Conservation (phyloP, 2,329 filamentous ascomycete genomes). For the Ceratocystis harringtonii region DNA sequence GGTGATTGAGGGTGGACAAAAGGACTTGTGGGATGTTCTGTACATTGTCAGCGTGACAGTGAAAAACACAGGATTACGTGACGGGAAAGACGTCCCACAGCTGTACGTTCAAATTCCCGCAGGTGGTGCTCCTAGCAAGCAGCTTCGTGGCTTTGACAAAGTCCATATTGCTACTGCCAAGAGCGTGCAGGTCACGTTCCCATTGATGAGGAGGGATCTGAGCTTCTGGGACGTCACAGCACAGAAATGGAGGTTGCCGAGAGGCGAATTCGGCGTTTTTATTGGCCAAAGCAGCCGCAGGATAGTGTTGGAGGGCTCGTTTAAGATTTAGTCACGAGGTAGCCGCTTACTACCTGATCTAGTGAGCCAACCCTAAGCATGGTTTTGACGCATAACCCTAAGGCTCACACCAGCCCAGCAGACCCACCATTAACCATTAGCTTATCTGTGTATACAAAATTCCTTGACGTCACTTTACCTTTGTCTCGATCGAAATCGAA, state of each 20-base stretch:
- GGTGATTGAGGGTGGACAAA: conserved; percentile 31
- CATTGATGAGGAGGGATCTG: conserved; percentile 46
- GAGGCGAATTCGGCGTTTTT: conserved; percentile 30
- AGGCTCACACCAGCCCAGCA: background rate
- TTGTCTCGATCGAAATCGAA: too few relatives aligned
- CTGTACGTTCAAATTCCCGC: conserved; percentile 34
- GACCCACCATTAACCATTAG: too few relatives aligned
- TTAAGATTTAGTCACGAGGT: conserved; percentile 24
- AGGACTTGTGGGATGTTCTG: conserved; percentile 34
- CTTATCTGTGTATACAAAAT: too few relatives aligned
- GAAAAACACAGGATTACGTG: conserved; percentile 29
- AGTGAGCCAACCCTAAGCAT: background rate
- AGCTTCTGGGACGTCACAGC: conserved; percentile 48
- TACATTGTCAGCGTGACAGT: conserved; percentile 28
- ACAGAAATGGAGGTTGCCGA: conserved; percentile 44
- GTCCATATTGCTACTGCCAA: conserved; percentile 33
- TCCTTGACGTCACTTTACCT: too few relatives aligned
- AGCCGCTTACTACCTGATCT: too few relatives aligned
- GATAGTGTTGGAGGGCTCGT: conserved; percentile 28
- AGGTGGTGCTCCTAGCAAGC: conserved; percentile 32
- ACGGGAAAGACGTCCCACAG: conserved; percentile 34
- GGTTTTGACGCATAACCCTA: background rate
- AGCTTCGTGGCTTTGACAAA: conserved; percentile 55
- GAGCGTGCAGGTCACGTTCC: conserved; percentile 33
- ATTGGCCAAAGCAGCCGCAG: conserved; percentile 35